phyloP scores from a whole-genome alignment of 2,329 filamentous ascomycete species.

The Colletotrichum tropicale region DNA sequence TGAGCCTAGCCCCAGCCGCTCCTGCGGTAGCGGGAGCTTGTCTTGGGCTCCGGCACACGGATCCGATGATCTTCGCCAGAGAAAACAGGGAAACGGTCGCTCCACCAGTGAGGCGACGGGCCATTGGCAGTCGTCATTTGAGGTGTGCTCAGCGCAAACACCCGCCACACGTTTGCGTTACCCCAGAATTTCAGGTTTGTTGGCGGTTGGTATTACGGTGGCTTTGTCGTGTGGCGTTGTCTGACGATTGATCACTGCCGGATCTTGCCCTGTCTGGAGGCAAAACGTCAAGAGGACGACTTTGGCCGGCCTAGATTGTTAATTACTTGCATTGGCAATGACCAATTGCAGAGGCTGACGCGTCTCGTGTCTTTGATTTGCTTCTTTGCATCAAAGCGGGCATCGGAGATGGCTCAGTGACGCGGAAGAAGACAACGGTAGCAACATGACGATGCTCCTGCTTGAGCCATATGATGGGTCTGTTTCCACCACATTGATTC shows the following conservation, averaged over 20 bases:
- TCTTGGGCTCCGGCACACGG: conserved; percentile 12
- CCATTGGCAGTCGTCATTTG: conserved; percentile 21
- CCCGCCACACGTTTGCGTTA: conserved; percentile 9
- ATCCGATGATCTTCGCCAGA: conserved; percentile 10
- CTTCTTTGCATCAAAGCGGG: background rate
- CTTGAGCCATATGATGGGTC: background rate
- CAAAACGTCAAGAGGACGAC: background rate
- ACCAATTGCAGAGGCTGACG: background rate
- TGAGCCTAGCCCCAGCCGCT: background rate
- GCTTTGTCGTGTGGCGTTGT: conserved; percentile 10
- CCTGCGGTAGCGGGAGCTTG: conserved; percentile 4
- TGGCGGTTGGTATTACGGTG: background rate
- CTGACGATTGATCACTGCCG: background rate
- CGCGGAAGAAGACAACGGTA: background rate
- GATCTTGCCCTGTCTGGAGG: background rate
- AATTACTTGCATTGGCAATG: background rate
- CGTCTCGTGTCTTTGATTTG: background rate
- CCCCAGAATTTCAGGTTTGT: conserved; percentile 3
- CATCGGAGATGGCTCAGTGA: background rate
- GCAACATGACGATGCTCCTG: background rate
- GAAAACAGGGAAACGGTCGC: conserved; percentile 18
- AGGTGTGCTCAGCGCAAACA: background rate
- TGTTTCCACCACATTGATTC: background rate
- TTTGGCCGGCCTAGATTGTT: background rate
- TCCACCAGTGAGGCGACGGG: background rate